Base-by-base conservation (phyloP, 2,329 filamentous ascomycete species). In the Ceratocystis cubensis region DNA sequence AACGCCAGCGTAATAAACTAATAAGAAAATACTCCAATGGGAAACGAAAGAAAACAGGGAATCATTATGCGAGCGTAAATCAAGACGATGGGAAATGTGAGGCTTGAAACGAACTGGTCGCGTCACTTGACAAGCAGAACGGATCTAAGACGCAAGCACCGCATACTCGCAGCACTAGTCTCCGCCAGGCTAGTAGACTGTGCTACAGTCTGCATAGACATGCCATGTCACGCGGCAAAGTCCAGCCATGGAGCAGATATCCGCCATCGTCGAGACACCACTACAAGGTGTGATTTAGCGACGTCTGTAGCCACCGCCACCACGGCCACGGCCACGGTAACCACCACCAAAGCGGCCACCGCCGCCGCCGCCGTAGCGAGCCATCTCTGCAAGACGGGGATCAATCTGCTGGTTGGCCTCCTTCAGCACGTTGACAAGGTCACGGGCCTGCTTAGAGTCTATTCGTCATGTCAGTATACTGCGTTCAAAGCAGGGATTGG, bases 401-500 rank as follows among this genome's bases (percentile, higher is more conserved):
- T 97, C 94, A 77, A 99, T 92, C 78, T 95, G 88, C 81, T 99
- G 94, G 82, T 97, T 97, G 71, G 94, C 92, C 80, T 99, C 94
- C 75, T 87, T 87, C 72, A 99, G 88, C 73, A 99, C 90, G 73
- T 84, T 83, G 72, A 99, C 87, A 75, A 99, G 87, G 80, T 99
- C 94, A 83, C 94, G 93, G 79, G 94, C 93, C 85, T 94, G 89
- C 82, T 93, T 94, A 73, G 88, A 84, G 80, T 94, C 89, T 92
- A 65, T 2, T 30, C 10, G 15, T 15, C n/a, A 25, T 7, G 33
- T 50, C 69, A 75, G 82, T 74, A 80, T 61, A 67, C 64, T 20
- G 33, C 4, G 7, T 61, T 10, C 44, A 25, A 30, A 15, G 48
- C 37, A 41, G 10, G 10, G 10, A 2, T 22, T 50, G 2, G 0